A percentile compares a stretch with the other conserved stretches of the same genome.
These are phyloP conservation scores for Penicillium canescens DNA, from an alignment of 495 filamentous ascomycete species.

Conservation along the genomic window DNA sequence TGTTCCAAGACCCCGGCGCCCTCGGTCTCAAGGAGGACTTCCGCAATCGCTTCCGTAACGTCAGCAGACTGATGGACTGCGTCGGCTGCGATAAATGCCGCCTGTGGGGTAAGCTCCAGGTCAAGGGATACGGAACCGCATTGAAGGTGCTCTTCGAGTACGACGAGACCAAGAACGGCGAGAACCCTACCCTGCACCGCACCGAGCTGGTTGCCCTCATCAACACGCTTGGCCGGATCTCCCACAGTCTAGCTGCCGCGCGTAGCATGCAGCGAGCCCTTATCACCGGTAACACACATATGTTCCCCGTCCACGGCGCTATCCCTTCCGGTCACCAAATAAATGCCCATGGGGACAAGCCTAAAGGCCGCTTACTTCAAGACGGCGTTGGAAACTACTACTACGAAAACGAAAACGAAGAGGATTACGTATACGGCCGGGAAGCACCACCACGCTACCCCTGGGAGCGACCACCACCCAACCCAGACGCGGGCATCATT, in stretches of 20 bases:
- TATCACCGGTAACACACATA: slow-evolving; percentile 37
- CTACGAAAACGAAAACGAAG: slow-evolving; percentile 43
- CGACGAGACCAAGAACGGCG: slow-evolving; percentile 72
- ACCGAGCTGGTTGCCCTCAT: slow-evolving; percentile 93
- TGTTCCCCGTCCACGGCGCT: slow-evolving; percentile 34
- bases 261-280: slow-evolving; percentile 68
- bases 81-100: slow-evolving; percentile 98
- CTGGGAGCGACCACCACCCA: slow-evolving; percentile 35
- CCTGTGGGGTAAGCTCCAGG: slow-evolving; percentile 98
- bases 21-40: slow-evolving; percentile 94
- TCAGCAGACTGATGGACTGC: slow-evolving; percentile 96
- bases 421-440: slow-evolving; percentile 37
- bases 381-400: slow-evolving; percentile 42
- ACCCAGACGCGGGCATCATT: slow-evolving; percentile 40
- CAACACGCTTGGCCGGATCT: slow-evolving; percentile 88
- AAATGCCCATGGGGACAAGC: slow-evolving; percentile 10
- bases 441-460: slow-evolving; percentile 28
- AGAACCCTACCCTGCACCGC: slow-evolving; percentile 74
- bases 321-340: slow-evolving; percentile 21
- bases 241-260: slow-evolving; percentile 72
- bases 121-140: slow-evolving; percentile 90
- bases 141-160: slow-evolving; percentile 96
- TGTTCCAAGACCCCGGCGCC: slow-evolving; percentile 72
- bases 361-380: slow-evolving; percentile 25
- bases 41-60: slow-evolving; percentile 94